Evolutionary conservation across 2,329 filamentous ascomycete genomes (phyloP), one percentile per base, ranked within the genome.

Genomic region (Beauveria bassiana): DNA sequence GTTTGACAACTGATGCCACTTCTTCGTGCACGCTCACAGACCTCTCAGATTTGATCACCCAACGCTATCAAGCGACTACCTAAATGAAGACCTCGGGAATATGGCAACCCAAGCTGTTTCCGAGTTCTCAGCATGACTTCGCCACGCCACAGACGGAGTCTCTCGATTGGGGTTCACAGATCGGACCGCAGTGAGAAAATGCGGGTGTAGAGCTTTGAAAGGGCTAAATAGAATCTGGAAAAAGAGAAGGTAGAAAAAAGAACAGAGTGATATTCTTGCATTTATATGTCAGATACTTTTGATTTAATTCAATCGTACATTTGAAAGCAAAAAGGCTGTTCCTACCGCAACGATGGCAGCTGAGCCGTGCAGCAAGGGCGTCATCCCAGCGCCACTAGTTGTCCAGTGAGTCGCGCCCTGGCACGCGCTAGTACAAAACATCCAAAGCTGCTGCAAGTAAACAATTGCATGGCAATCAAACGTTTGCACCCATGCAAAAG

Each of bases 341-440:
- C 5, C 34, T 38, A 38, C 34, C 34, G 12, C 34, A 38, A 38
- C 0, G 12, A 38, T 38, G 34, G 34, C 34, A 38, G 34, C 12
- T 38, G 5, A 38, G 34, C 34, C 12, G 5, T 51, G 9, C 26
- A 53, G 26, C 31, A 34, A 34, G 31, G 31, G 31, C 53, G 26
- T 34, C 42, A 46, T 46, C 42, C 40, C n/a, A 14, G 45, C 34
- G 34, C 24, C 56, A 31, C 56, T 52, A 26, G 51, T 42, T 52
- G 7, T 22, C 42, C 24, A 45, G 22, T 46, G 20, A n/a, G n/a
- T 51, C 46, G 46, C 56, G 58, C 49, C 50, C 3, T 60, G 58
- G 57, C 49, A 42, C 47, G 57, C 49, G 42, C 47, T 40, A 22
- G 20, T 54, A 60, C 42, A 60, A 46, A 60, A 60, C 50, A 60